phyloP scores from a whole-genome alignment of 805 yeast genomes.

The Sugiyamaella mastotermitis region DNA sequence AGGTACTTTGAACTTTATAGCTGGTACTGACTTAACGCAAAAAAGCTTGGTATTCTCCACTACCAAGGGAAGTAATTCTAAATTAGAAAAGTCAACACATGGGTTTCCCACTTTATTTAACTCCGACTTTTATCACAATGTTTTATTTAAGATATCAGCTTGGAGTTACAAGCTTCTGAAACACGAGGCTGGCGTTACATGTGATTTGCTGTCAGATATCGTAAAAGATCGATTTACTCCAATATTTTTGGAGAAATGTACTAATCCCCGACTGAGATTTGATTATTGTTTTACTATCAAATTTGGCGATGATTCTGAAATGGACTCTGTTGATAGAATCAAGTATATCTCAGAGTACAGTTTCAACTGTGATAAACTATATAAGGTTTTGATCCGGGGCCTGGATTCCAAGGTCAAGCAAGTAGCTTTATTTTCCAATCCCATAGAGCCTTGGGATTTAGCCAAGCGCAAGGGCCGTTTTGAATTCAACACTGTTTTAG shows the following conservation, averaged over 20 bases:
- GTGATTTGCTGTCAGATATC: slow-evolving; percentile 65
- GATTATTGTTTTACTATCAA: slow-evolving; percentile 56
- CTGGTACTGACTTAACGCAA: slow-evolving; percentile 61
- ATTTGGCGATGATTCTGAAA: slow-evolving; percentile 34
- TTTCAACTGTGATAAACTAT: slow-evolving; percentile 55
- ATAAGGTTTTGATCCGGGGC: slow-evolving; percentile 41
- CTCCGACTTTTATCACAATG: slow-evolving; percentile 49
- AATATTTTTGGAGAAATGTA: slow-evolving; percentile 58
- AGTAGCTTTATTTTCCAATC: slow-evolving; percentile 11
- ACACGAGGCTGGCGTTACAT: slow-evolving; percentile 63
- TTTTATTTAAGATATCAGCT: slow-evolving; percentile 73
- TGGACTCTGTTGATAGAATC: slow-evolving; percentile 67
- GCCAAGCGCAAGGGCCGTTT: slow-evolving; percentile 10
- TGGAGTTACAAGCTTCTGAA: slow-evolving; percentile 58
- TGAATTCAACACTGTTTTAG: slow-evolving; percentile 16
- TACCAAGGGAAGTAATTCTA: slow-evolving; percentile 6
- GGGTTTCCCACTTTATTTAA: slow-evolving; percentile 14
- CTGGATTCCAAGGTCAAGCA: slow-evolving; percentile 44
- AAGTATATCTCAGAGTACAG: slow-evolving; percentile 65
- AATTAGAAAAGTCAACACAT: slow-evolving; percentile 1
- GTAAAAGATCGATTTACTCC: slow-evolving; percentile 78
- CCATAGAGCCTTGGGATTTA: slow-evolving; percentile 8
- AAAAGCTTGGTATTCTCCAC: slow-evolving; percentile 13
- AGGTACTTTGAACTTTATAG: slow-evolving; percentile 76
- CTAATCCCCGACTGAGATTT: slow-evolving; percentile 47